Base-by-base conservation (phyloP, 352 stramenopile species). In the Phytophthora meadii region DNA sequence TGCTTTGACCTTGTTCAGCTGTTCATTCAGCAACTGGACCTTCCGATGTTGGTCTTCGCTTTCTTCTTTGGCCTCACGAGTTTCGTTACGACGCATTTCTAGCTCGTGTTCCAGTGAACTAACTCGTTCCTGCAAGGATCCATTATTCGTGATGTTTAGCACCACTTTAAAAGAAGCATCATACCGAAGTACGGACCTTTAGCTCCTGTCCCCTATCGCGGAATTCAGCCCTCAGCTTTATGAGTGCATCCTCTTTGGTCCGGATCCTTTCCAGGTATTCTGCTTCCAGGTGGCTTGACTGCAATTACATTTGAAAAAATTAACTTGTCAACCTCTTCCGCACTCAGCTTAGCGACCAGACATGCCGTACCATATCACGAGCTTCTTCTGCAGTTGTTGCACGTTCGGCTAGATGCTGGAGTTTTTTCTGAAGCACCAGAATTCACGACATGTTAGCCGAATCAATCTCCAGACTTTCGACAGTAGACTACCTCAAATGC, bases 1-100 rank as follows among this genome's bases (percentile, higher is more conserved):
- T 5, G 77, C 70, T 28, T 90, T 88, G n/a, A 90, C 83, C 57
- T 91, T 91, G 47, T 82, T 84, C 8, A 93, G 74, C 55, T 93
- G 69, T n/a, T 92, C 77, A 28, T 88, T 90, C 15, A 93, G 60
- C 22, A 87, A 44, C 39, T 89, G 76, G 8, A 85, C 79, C 44
- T 88, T 87, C 9, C 74, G 74, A 27, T 77, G 78, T 37, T 90
- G 87, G 49, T 90, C 81, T 56, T 90, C 82, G n/a, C 61, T 79
- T 27, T 80, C 77, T 37, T 92, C 84, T 52, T 87, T 81, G 0
- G 77, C 58, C 25, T 93, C 84, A 3, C 84, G 79, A 1, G 79
- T 61, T 45, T 91, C 81, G 0, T 68, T 67, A 34, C 84, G 77
- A 27, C 82, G 78, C 40, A 90, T 71, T 51, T 91, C 82, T 9